These are phyloP conservation scores for Cenococcum geophilum DNA, from an alignment of 495 filamentous ascomycete genomes.

Conservation along the genomic window DNA sequence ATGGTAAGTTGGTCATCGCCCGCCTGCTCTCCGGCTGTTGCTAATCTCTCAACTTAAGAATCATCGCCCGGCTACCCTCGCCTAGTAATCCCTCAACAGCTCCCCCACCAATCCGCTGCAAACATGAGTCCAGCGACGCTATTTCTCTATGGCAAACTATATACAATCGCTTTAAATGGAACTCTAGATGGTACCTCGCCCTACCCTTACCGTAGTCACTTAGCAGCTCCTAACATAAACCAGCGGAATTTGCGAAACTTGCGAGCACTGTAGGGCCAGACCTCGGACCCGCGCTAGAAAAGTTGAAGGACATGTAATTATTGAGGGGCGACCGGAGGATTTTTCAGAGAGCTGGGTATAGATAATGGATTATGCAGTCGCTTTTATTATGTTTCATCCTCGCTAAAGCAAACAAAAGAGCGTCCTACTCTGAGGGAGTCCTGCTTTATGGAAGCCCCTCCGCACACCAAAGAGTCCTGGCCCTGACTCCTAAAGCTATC, in stretches of 20 bases:
- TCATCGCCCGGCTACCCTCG: constrained; percentile 13
- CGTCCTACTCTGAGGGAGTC: too few relatives aligned
- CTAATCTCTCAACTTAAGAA: constrained; percentile 15
- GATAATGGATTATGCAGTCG: background rate
- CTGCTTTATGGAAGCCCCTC: too few relatives aligned
- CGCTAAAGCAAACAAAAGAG: background rate
- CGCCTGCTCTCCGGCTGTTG: constrained; percentile 10
- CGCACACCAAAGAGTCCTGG: too few relatives aligned
- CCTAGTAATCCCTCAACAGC: constrained; percentile 20
- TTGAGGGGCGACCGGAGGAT: background rate
- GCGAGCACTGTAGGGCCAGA: constrained; percentile 11
- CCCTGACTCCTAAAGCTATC: too few relatives aligned
- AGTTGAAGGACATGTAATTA: constrained; percentile 18
- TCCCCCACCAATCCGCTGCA: constrained; percentile 15
- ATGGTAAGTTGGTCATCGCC: constrained; percentile 7
- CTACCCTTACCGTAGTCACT: constrained; percentile 6
- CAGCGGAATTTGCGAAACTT: constrained; percentile 12
- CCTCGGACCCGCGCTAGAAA: constrained; percentile 11
- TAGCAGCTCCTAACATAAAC: constrained; percentile 8
- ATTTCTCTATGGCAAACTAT: constrained; percentile 13
- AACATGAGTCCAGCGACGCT: constrained; percentile 16
- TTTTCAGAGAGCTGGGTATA: background rate
- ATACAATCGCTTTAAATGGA: constrained; percentile 19
- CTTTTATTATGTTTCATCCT: background rate
- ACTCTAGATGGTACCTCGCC: constrained; percentile 19